Percentiles rank a stretch among this genome's conserved stretches.
Conservation (phyloP, 129 eudicot genomes). For the Solidago caesia region DNA sequence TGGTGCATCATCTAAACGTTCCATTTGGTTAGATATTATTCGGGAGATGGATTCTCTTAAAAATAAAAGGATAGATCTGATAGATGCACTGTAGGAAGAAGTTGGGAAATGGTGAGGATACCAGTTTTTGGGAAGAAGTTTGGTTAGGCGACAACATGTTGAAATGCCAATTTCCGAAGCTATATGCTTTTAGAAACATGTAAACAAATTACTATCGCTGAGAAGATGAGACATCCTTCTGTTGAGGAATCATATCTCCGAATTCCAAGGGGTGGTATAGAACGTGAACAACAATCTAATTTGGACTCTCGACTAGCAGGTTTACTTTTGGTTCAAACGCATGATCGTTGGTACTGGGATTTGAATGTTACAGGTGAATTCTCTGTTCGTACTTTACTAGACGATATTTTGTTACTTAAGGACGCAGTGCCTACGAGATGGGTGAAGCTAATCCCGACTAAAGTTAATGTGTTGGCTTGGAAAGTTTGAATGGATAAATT, state of each 20-base stretch:
- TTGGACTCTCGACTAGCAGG: not conserved
- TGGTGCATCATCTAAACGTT: not conserved
- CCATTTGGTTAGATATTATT: not conserved
- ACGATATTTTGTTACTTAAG: not conserved
- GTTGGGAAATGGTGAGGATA: conserved; percentile 1
- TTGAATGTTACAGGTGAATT: not conserved
- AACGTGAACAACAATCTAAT: not conserved
- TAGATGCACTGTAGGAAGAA: not conserved
- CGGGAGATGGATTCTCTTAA: not conserved
- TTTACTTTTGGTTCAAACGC: not conserved
- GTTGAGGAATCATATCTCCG: not conserved
- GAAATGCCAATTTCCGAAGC: not conserved
- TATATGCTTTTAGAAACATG: not conserved
- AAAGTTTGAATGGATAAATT: conserved; percentile 1
- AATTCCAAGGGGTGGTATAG: not conserved
- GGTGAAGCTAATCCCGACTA: not conserved
- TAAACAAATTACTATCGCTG: not conserved
- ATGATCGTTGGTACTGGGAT: not conserved
- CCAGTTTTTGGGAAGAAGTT: not conserved
- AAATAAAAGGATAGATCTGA: not conserved
- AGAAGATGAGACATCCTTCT: not conserved
- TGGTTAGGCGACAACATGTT: conserved; percentile 1
- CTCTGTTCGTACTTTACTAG: not conserved
- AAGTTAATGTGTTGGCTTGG: not conserved
- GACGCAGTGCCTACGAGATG: not conserved